Base-by-base conservation (phyloP, 2,329 filamentous ascomycete species). In the Talaromyces sp. region DNA sequence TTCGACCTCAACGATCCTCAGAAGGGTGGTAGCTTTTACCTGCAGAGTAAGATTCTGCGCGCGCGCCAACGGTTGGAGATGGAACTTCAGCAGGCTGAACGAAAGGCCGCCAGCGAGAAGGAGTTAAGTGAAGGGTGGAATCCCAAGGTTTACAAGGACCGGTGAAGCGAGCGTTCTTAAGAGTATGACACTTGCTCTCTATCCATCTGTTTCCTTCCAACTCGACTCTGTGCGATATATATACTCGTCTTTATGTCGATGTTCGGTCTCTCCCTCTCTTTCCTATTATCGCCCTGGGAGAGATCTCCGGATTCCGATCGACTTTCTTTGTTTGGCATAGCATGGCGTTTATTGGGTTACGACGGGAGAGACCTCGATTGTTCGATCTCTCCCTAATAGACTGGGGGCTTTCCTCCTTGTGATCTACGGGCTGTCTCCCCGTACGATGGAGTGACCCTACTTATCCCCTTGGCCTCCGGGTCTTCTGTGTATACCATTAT, bases 11-110 rank as follows among this genome's bases (percentile, higher is more conserved):
- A 99, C 77, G 90, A 99, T 61, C 93, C 94, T 10, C 82, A 95
- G 75, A 96, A 96, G 70, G 94, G 94, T 32, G 94, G 94, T 48
- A 97, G 91, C 67, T 99, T 99, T 76, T 99, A 99, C 75, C 81
- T 99, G 44, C 94, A 99, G 77, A 97, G 93, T 81, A 99, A 99
- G 78, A 86, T 99, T 50, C 77, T 97, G 64, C 82, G 94, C 57
- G 94, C 94, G 53, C 85, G 93, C 66, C 93, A 99, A 77, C 82
- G 94, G 60, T 88, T 99, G 76, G 93, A 97, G 78, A 82, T 88
- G 65, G 93, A 99, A 75, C 78, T 94, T 36, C 82, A 86, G 60
- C 86, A 89, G 54, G 83, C 86, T 54, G 80, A 86, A 66, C 87
- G 90, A 70, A 86, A 87, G 70, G 82, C 83, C 13, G 85, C 86